phyloP scores from a whole-genome alignment of 1,284 basidiomycete species.

The Erythrobasidium hasegawianum region DNA sequence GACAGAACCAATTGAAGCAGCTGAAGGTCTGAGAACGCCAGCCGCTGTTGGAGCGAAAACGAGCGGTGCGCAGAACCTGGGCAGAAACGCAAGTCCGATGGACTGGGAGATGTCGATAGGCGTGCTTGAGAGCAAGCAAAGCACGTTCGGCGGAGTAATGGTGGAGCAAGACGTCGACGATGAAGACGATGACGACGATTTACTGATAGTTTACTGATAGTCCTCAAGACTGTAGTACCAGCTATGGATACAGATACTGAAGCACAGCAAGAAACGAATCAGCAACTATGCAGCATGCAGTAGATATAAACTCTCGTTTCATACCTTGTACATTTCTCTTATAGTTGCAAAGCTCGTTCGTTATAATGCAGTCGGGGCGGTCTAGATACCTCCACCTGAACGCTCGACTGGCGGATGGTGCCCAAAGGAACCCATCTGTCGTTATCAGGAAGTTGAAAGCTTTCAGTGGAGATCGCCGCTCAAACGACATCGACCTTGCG shows the following conservation, averaged over 20 bases:
- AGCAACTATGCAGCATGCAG: background rate
- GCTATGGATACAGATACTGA: background rate
- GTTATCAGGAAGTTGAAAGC: too few species aligned
- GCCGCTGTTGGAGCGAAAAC: too few species aligned
- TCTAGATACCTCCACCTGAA: slow-evolving; percentile 21
- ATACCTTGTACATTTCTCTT: background rate
- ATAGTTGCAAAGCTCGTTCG: background rate
- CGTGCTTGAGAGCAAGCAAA: too few species aligned
- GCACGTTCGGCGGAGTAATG: background rate
- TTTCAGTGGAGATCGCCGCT: too few species aligned
- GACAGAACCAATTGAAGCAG: too few species aligned
- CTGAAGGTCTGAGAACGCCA: too few species aligned
- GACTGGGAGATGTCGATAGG: too few species aligned
- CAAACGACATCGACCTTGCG: too few species aligned
- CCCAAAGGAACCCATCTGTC: slow-evolving; percentile 4
- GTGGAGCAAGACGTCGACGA: slow-evolving; percentile 23
- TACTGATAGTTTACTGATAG: too few species aligned
- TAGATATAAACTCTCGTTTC: background rate
- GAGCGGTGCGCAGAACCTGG: too few species aligned
- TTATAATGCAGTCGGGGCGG: background rate
- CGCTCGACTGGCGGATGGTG: slow-evolving; percentile 27
- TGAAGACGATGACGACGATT: slow-evolving; percentile 7
- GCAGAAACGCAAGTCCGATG: too few species aligned
- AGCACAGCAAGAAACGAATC: too few species aligned
- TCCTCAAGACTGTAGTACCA: background rate